phyloP scores from a whole-genome alignment of 2,329 filamentous ascomycete species.

The Emergomyces africanus region DNA sequence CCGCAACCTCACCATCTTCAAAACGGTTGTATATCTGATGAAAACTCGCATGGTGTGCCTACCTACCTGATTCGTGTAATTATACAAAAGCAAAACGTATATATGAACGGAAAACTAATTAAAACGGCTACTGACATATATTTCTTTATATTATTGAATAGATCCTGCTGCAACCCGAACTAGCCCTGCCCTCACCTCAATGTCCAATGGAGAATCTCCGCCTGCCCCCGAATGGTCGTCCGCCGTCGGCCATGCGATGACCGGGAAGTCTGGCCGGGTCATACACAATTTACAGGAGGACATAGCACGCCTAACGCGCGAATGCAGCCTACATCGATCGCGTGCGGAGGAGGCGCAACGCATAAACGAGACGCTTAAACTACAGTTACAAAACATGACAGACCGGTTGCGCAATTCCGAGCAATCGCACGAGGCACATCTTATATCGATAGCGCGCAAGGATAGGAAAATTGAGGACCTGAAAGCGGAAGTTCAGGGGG shows the following conservation, averaged over 20 bases:
- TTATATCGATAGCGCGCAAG: conserved; percentile 33
- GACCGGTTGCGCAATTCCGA: conserved; percentile 34
- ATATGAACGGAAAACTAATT: background rate
- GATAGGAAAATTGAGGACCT: conserved; percentile 37
- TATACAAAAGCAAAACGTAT: background rate
- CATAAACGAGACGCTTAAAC: conserved; percentile 33
- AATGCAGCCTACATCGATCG: conserved; percentile 33
- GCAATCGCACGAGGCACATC: conserved; percentile 35
- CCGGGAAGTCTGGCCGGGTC: conserved; percentile 38
- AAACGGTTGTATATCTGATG: background rate
- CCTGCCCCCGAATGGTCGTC: conserved; percentile 32
- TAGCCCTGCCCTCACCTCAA: conserved; percentile 14
- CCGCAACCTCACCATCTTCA: background rate
- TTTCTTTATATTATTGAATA: background rate
- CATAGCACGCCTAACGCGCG: conserved; percentile 36
- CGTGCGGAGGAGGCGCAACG: conserved; percentile 36
- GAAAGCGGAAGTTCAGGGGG: conserved; percentile 27
- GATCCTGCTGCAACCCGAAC: background rate
- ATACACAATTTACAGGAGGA: conserved; percentile 39
- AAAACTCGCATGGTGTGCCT: background rate
- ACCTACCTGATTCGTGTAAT: background rate
- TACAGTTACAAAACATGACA: conserved; percentile 32
- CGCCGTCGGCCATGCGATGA: conserved; percentile 37
- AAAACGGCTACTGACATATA: background rate
- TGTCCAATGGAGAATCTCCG: conserved; percentile 16